A percentile compares a stretch with the other conserved stretches of the same genome.
These are phyloP conservation scores for Gentiana straminea DNA, from an alignment of 257 asterid species.

Conservation along the genomic window DNA sequence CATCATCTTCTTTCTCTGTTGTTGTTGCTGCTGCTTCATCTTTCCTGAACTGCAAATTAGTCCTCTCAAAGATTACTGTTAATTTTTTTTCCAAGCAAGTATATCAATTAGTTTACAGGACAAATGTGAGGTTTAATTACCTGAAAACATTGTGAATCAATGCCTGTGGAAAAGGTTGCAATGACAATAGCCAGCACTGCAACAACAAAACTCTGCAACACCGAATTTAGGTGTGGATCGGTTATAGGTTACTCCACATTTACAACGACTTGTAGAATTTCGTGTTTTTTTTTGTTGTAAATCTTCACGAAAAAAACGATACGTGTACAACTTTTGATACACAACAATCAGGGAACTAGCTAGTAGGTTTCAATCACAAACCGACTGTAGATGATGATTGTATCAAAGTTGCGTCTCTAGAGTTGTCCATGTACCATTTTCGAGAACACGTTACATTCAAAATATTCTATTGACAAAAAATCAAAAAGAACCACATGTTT, in stretches of 20 bases:
- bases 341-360: too few species aligned
- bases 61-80: slow-evolving; percentile 4
- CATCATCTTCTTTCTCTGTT: slow-evolving; percentile 26
- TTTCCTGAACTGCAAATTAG: slow-evolving; percentile 29
- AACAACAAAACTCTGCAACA: slow-evolving; percentile 38
- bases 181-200: slow-evolving; percentile 41
- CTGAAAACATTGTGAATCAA: slow-evolving; percentile 47
- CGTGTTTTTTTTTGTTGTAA: neutral
- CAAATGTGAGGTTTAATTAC: slow-evolving; percentile 11
- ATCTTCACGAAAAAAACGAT: neutral
- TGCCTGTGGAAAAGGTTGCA: slow-evolving; percentile 47
- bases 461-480: too few species aligned
- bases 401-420: too few species aligned
- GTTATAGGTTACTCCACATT: neutral
- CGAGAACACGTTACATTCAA: too few species aligned
- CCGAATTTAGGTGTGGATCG: neutral
- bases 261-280: neutral
- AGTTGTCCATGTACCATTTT: too few species aligned
- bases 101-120: neutral
- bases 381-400: too few species aligned
- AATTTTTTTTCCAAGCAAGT: too few species aligned
- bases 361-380: too few species aligned
- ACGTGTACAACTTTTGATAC: too few species aligned
- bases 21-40: slow-evolving; percentile 9
- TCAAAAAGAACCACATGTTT: neutral